Evolutionary conservation across 2,329 filamentous ascomycete genomes (phyloP), one percentile per base, ranked within the genome.

Genomic region (Penicillium sp.): DNA sequence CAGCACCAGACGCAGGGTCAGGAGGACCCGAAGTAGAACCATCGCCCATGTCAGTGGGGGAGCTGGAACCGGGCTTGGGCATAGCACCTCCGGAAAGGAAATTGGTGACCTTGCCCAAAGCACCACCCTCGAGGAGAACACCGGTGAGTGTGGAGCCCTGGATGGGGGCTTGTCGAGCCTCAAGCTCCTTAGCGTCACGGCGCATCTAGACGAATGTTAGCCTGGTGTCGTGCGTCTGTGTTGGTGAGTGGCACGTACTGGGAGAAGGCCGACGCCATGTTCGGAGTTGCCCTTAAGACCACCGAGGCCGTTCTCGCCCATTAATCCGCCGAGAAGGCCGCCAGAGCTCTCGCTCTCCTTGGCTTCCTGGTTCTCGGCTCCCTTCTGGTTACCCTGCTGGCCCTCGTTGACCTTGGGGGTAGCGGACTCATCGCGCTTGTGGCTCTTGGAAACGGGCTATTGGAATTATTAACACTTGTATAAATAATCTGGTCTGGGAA

Each of bases 181-280:
- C 59, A 0, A 57, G 40, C 15, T 59, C 35, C 23, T 51, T 38
- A 2, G 43, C 53, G 12, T 66, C 64, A 51, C 65, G 65, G 6
- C 62, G 62, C 49, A 63, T 61, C 65, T 67, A 6, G 2, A 27
- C 12, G n/a, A 12, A 17, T 13, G 29, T 57, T 49, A 62, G 52
- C 23, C 33, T 21, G 1, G 6, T 17, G 15, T 27, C 17, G n/a
- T 8, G 1, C 4, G 4, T 3, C 4, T 25, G 3, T 27, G 10
- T 2, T 23, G 5, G 2, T 4, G 12, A 9, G 6, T 2, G 15
- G 2, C 6, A 52, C 63, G 6, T 62, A 67, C 65, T 0, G 64
- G 64, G 6, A 65, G n/a, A 2, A 67, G 31, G n/a, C 65, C 65
- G 43, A 67, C 10, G 15, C 65, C 65, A 48, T 67, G 65, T 15